Conservation (phyloP, 257 asterid species). For the Fraxinus excelsior region DNA sequence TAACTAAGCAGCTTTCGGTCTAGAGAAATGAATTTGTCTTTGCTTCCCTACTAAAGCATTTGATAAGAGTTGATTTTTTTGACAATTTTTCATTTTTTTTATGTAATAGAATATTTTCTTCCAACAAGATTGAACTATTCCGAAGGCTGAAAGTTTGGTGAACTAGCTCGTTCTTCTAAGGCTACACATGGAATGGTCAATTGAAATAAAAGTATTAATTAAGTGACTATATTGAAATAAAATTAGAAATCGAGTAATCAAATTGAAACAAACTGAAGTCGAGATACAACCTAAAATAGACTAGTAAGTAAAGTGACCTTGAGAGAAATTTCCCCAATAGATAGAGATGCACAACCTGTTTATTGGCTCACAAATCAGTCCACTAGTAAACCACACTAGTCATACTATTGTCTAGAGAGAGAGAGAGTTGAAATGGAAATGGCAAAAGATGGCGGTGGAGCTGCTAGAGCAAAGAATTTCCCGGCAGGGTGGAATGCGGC, state of each 20-base stretch:
- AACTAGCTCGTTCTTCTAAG: neutral
- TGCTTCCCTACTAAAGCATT: no score
- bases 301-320: neutral
- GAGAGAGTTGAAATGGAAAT: conserved; percentile 11
- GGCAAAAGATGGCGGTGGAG: conserved; percentile 20
- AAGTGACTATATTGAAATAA: neutral
- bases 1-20: neutral
- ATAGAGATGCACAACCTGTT: neutral
- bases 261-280: neutral
- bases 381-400: conserved; percentile 8
- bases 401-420: neutral
- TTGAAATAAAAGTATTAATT: neutral
- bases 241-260: neutral
- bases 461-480: conserved; percentile 21
- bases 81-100: no score
- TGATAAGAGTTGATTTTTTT: no score
- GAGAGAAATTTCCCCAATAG: conserved; percentile 6
- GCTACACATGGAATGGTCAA: neutral
- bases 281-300: neutral
- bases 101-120: no score
- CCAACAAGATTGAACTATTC: no score
- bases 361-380: conserved; percentile 14
- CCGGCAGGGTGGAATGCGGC: conserved; percentile 50
- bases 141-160: no score
- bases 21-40: no score